Evolutionary conservation across 164 flowering plant species (phyloP).

Genomic region (Vitis rotundifolia): DNA sequence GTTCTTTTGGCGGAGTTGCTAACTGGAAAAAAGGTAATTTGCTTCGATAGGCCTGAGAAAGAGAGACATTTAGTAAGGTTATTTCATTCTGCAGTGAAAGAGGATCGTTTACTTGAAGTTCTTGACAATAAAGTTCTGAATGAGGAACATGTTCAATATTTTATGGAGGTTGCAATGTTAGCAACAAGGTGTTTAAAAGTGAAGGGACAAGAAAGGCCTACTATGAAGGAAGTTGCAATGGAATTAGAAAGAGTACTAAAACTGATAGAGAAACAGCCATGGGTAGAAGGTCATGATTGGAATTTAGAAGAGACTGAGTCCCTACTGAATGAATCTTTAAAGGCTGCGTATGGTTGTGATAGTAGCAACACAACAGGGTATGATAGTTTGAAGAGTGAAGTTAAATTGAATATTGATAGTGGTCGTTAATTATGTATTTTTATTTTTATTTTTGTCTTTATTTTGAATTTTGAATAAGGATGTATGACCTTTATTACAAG

Average conservation of each 20-base stretch:
- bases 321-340: too few relatives aligned
- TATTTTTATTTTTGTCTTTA: too few relatives aligned
- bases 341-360: too few relatives aligned
- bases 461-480: too few relatives aligned
- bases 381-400: too few relatives aligned
- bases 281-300: too few relatives aligned
- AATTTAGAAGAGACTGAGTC: too few relatives aligned
- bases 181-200: slow-evolving; percentile 14
- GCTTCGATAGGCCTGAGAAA: slow-evolving; percentile 13
- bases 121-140: slow-evolving; percentile 12
- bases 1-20: slow-evolving; percentile 41
- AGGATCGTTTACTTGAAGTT: slow-evolving; percentile 5
- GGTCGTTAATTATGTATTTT: too few relatives aligned
- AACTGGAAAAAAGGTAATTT: slow-evolving; percentile 28
- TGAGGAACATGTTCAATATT: slow-evolving; percentile 4
- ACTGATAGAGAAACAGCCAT: too few relatives aligned
- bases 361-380: too few relatives aligned
- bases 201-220: slow-evolving; percentile 14
- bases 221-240: slow-evolving; percentile 21
- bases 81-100: slow-evolving; percentile 25
- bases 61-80: slow-evolving; percentile 26
- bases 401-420: too few relatives aligned
- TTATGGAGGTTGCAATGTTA: slow-evolving; percentile 16
- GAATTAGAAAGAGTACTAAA: slow-evolving; percentile 7
- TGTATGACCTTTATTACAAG: too few relatives aligned